A percentile compares a stretch with the other conserved stretches of the same genome.
phyloP scores from a whole-genome alignment of 495 filamentous ascomycete species.

The Neurospora tetrasperma region DNA sequence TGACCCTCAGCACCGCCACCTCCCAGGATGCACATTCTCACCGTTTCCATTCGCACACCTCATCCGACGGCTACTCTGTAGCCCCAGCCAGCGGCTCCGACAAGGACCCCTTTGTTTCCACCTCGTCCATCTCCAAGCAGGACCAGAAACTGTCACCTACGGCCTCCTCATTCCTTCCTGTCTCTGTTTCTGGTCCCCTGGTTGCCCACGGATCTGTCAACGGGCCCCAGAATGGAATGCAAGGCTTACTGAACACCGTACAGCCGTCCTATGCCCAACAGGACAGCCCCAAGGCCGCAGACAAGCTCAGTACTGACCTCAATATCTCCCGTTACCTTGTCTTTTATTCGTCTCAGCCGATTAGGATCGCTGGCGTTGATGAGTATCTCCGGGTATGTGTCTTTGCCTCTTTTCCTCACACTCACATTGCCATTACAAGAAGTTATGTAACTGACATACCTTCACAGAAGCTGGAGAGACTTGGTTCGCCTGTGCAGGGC shows the following conservation, averaged over 20 bases:
- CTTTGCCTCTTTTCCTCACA: not conserved
- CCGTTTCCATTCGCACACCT: conserved; percentile 8
- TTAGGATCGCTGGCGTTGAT: conserved; percentile 23
- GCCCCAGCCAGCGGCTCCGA: conserved; percentile 12
- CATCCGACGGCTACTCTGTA: conserved; percentile 6
- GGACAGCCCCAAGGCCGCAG: conserved; percentile 2
- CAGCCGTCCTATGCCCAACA: conserved; percentile 5
- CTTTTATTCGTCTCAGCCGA: conserved; percentile 19
- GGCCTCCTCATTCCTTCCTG: conserved; percentile 35
- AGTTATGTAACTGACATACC: not conserved
- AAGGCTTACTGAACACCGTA: not conserved
- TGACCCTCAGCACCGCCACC: conserved; percentile 9
- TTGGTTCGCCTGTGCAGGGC: conserved; percentile 20
- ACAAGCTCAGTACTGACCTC: conserved; percentile 27
- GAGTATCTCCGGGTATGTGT: conserved; percentile 28
- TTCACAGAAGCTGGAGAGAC: conserved; percentile 24
- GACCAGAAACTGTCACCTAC: conserved; percentile 40
- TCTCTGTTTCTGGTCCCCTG: conserved; percentile 16
- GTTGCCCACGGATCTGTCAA: conserved; percentile 21
- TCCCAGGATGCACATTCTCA: conserved; percentile 7
- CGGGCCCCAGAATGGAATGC: not conserved
- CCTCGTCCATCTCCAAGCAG: conserved; percentile 16
- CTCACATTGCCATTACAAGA: not conserved
- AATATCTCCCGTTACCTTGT: conserved; percentile 30
- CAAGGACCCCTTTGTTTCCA: conserved; percentile 35